Percentiles rank a stretch among this genome's conserved stretches.
phyloP scores from a whole-genome alignment of 108 stramenopile species.

The Stephanodiscus triporus region DNA sequence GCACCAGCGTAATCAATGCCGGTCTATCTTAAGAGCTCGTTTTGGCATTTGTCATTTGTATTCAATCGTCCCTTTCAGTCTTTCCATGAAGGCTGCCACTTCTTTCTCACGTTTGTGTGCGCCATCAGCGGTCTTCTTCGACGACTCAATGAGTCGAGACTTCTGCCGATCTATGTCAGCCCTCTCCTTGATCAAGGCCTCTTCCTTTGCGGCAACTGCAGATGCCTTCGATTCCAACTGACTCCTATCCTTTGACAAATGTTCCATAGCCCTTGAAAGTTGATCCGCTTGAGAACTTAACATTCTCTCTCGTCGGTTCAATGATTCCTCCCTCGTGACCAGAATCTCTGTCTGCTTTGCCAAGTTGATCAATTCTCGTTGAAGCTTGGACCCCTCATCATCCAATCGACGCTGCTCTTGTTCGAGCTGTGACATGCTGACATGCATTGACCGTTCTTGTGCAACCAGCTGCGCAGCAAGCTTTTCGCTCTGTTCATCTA shows the following conservation, averaged over 20 bases:
- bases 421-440: slow-evolving; percentile 35
- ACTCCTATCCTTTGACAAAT: slow-evolving; percentile 20
- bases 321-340: slow-evolving; percentile 2
- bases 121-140: slow-evolving; percentile 18
- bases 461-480: slow-evolving; percentile 18
- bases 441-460: slow-evolving; percentile 30
- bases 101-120: slow-evolving; percentile 9
- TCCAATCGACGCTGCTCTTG: slow-evolving; percentile 26
- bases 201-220: slow-evolving; percentile 14
- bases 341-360: slow-evolving; percentile 20
- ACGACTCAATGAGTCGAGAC: slow-evolving; percentile 12
- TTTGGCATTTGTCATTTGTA: too few species aligned
- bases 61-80: too few species aligned
- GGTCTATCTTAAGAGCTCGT: too few species aligned
- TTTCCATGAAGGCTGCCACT: background rate
- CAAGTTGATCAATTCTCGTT: slow-evolving; percentile 27
- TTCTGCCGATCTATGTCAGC: slow-evolving; percentile 4
- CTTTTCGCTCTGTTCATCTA: slow-evolving; percentile 36
- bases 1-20: too few species aligned
- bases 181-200: slow-evolving; percentile 3
- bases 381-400: slow-evolving; percentile 16
- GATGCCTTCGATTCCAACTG: slow-evolving; percentile 14
- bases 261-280: slow-evolving; percentile 9
- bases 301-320: slow-evolving; percentile 14
- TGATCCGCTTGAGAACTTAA: slow-evolving; percentile 24